A percentile compares a stretch with the other conserved stretches of the same genome.
Evolutionary conservation across 2,329 filamentous ascomycete genomes (phyloP).

Genomic region (Hansfordia pulvinata): DNA sequence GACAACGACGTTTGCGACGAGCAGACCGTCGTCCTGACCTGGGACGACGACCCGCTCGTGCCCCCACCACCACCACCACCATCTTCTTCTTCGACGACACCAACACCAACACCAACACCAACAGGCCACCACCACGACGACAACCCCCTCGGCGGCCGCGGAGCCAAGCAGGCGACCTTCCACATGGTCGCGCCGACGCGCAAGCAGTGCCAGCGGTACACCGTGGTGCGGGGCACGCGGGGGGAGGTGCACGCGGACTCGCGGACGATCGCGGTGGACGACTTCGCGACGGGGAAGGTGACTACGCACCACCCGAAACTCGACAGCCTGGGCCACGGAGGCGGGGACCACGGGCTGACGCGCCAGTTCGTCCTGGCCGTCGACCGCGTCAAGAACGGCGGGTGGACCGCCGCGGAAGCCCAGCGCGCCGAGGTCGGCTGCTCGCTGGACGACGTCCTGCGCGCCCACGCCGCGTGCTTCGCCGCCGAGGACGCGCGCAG

Average conservation of each 20-base stretch:
- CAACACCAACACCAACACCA: no score
- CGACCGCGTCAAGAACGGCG: slow-evolving; percentile 60
- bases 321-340: slow-evolving; percentile 51
- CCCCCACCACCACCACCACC: neutral
- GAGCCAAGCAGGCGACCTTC: slow-evolving; percentile 74
- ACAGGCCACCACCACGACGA: no score
- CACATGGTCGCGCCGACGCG: slow-evolving; percentile 92
- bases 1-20: slow-evolving; percentile 94
- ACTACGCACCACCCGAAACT: slow-evolving; percentile 45
- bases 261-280: slow-evolving; percentile 57
- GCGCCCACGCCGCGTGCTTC: slow-evolving; percentile 87
- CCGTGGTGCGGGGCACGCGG: slow-evolving; percentile 70
- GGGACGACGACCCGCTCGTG: slow-evolving; percentile 56
- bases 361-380: slow-evolving; percentile 75
- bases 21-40: slow-evolving; percentile 76
- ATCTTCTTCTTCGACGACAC: no score
- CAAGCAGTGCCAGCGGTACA: slow-evolving; percentile 74
- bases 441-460: slow-evolving; percentile 73
- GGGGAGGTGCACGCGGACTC: slow-evolving; percentile 85
- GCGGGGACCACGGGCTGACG: slow-evolving; percentile 68
- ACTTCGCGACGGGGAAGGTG: slow-evolving; percentile 48
- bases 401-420: slow-evolving; percentile 52
- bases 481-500: slow-evolving; percentile 78
- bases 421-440: slow-evolving; percentile 70
- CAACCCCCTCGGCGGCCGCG: slow-evolving; percentile 25